These are phyloP conservation scores for Patellifolia procumbens DNA, from an alignment of 179 eudicot genomes.

Conservation along the genomic window DNA sequence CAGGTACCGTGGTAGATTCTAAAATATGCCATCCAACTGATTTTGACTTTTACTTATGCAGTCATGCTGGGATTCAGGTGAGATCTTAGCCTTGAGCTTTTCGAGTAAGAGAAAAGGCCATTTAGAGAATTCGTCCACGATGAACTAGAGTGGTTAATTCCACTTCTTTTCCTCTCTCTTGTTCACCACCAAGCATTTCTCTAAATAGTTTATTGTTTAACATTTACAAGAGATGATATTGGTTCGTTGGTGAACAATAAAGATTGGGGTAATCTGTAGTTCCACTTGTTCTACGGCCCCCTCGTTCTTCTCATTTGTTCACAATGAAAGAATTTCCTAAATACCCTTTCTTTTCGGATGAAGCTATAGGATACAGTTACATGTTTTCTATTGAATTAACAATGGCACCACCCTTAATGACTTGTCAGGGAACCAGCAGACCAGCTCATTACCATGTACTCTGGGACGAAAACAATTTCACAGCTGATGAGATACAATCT, in stretches of 20 bases:
- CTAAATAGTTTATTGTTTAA: too few species aligned
- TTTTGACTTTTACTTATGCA: conserved; percentile 82
- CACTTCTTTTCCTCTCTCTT: too few species aligned
- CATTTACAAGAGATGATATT: conserved; percentile 18
- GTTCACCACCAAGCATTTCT: too few species aligned
- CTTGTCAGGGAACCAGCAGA: conserved; percentile 76
- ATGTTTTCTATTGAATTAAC: conserved; percentile 6
- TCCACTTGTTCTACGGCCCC: conserved; percentile 14
- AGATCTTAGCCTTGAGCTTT: not conserved
- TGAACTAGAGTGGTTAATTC: too few species aligned
- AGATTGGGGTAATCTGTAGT: too few species aligned
- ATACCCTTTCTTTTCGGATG: not conserved
- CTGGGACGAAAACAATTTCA: conserved; percentile 88
- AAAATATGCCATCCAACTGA: conserved; percentile 93
- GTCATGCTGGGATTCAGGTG: conserved; percentile 97
- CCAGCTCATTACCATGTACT: conserved; percentile 97
- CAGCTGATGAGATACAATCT: conserved; percentile 83
- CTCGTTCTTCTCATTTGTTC: too few species aligned
- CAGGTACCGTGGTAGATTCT: conserved; percentile 86
- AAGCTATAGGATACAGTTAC: not conserved
- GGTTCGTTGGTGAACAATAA: too few species aligned
- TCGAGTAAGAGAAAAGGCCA: too few species aligned
- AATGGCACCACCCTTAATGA: not conserved
- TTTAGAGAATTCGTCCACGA: too few species aligned
- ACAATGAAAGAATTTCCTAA: conserved; percentile 4